Conservation (phyloP, 345 rosid genomes). For the Corymbia maculata region DNA sequence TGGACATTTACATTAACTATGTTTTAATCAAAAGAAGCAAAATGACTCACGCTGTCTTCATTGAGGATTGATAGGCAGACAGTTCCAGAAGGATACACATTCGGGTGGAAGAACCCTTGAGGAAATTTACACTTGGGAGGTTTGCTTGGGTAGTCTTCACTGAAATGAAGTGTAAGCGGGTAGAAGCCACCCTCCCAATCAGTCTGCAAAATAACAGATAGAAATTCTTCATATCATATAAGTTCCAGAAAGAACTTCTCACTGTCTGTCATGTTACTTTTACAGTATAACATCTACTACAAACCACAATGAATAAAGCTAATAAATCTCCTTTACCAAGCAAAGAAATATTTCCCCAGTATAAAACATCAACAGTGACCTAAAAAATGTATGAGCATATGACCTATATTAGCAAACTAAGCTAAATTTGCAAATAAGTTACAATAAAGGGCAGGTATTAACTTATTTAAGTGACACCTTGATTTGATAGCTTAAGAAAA, state of each 20-base stretch:
- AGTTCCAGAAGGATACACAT: slow-evolving; percentile 90
- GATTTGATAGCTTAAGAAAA: neutral
- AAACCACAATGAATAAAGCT: neutral
- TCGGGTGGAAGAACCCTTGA: slow-evolving; percentile 77
- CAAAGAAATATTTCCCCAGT: neutral
- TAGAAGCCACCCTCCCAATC: slow-evolving; percentile 92
- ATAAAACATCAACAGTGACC: neutral
- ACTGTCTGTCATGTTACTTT: neutral
- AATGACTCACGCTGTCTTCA: slow-evolving; percentile 63
- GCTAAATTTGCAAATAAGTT: neutral
- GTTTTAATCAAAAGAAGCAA: neutral
- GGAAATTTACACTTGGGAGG: slow-evolving; percentile 91
- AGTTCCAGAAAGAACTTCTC: neutral
- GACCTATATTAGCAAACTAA: neutral
- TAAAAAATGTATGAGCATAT: neutral
- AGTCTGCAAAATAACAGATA: slow-evolving; percentile 32
- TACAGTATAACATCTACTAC: neutral
- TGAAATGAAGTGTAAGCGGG: slow-evolving; percentile 69
- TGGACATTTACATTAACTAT: neutral
- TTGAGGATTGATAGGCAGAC: slow-evolving; percentile 86
- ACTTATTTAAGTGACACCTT: neutral
- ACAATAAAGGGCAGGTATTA: neutral
- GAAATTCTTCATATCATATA: neutral
- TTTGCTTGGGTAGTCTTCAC: slow-evolving; percentile 90
- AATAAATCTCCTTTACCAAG: neutral